Conservation (phyloP, 2,329 filamentous ascomycete species). For the Monosporascus sp. region DNA sequence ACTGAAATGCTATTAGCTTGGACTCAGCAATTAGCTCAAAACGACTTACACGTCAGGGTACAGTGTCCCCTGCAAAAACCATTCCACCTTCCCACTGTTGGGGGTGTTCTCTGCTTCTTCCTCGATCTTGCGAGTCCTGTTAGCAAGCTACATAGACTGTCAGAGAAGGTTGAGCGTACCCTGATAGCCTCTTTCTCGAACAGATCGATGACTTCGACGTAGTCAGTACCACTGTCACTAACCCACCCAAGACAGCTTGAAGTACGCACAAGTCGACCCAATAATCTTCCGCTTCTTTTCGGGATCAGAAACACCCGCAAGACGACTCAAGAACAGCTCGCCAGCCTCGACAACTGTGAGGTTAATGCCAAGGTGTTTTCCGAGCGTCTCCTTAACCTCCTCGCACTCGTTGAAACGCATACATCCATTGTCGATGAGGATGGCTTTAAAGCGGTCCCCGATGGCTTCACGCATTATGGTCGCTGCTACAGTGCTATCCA, state of each 20-base stretch:
- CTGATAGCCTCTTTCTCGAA: slow-evolving; percentile 71
- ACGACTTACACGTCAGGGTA: slow-evolving; percentile 41
- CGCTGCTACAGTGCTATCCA: slow-evolving; percentile 84
- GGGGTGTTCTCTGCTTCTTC: slow-evolving; percentile 61
- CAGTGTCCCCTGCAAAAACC: slow-evolving; percentile 81
- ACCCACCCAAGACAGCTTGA: slow-evolving; percentile 1
- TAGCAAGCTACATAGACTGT: not conserved
- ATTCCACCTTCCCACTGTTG: slow-evolving; percentile 72
- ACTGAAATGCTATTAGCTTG: slow-evolving; percentile 23
- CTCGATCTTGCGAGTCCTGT: slow-evolving; percentile 47
- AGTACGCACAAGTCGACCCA: slow-evolving; percentile 51
- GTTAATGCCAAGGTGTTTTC: slow-evolving; percentile 79
- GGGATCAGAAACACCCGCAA: slow-evolving; percentile 71
- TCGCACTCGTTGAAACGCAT: slow-evolving; percentile 82
- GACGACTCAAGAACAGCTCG: slow-evolving; percentile 68
- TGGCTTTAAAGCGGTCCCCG: slow-evolving; percentile 72
- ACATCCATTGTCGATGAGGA: slow-evolving; percentile 80
- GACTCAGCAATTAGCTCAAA: not conserved
- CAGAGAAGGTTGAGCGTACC: not conserved
- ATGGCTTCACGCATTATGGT: slow-evolving; percentile 85
- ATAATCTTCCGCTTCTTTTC: slow-evolving; percentile 92
- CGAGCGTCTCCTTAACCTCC: slow-evolving; percentile 74
- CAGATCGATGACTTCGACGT: slow-evolving; percentile 61
- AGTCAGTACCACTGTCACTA: slow-evolving; percentile 3
- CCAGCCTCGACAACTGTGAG: slow-evolving; percentile 79